Evolutionary conservation across 768 basidiomycete species (phyloP).

Genomic region (Chalciporus chontae): DNA sequence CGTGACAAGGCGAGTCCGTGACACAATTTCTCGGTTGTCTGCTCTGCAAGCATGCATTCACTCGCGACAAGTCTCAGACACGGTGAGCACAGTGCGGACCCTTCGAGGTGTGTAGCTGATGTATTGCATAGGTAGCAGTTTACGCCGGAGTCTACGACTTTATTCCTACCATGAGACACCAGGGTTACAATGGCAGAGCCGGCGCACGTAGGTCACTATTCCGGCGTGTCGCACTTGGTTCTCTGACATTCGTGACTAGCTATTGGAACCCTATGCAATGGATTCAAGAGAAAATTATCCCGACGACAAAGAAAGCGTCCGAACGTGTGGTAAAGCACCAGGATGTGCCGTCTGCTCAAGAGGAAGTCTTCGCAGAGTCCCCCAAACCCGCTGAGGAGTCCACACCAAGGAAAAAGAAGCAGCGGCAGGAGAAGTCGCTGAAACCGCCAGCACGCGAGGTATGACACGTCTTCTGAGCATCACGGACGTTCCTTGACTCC

Average conservation of each 20-base stretch:
- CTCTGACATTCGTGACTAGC: constrained; percentile 32
- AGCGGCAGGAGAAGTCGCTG: constrained; percentile 10
- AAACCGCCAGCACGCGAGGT: constrained; percentile 32
- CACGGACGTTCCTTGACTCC: constrained; percentile 2
- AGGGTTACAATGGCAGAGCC: constrained; percentile 34
- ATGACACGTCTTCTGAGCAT: neutral
- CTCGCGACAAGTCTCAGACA: constrained; percentile 22
- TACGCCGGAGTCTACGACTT: constrained; percentile 12
- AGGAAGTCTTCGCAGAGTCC: constrained; percentile 43
- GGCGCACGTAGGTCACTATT: constrained; percentile 41
- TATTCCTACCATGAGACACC: constrained; percentile 8
- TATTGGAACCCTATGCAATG: constrained; percentile 59
- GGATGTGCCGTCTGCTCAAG: constrained; percentile 34
- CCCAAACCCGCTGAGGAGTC: constrained; percentile 5
- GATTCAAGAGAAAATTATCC: constrained; percentile 57
- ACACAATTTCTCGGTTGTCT: constrained; percentile 14
- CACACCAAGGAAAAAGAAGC: constrained; percentile 20
- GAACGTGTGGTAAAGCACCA: constrained; percentile 40
- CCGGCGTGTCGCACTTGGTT: neutral
- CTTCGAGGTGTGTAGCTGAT: constrained; percentile 1
- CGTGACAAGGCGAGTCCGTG: constrained; percentile 17
- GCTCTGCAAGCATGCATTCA: constrained; percentile 23
- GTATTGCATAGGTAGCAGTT: constrained; percentile 10
- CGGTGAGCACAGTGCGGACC: constrained; percentile 16
- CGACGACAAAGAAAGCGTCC: constrained; percentile 41